phyloP scores from a whole-genome alignment of 306 rosid genomes.

The Dalbergia cultrata region DNA sequence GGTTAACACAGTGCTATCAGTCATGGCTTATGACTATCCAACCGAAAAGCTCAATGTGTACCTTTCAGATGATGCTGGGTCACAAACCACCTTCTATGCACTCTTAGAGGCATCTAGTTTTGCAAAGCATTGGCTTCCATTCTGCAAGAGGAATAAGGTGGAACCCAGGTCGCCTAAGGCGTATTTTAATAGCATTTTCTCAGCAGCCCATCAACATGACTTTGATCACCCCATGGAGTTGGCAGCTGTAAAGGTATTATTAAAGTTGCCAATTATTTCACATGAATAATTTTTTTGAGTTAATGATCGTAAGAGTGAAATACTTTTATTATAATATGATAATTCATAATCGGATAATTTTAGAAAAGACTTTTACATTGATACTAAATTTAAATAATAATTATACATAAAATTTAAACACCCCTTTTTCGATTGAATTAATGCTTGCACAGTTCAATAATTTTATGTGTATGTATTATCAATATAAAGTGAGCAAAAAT shows the following conservation, averaged over 20 bases:
- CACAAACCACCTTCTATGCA: slow-evolving; percentile 73
- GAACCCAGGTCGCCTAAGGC: slow-evolving; percentile 86
- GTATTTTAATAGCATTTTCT: slow-evolving; percentile 49
- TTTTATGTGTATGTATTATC: too few relatives aligned
- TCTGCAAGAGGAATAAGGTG: slow-evolving; percentile 65
- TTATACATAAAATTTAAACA: too few relatives aligned
- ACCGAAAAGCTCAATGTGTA: slow-evolving; percentile 75
- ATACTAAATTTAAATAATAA: too few relatives aligned
- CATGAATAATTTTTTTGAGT: not conserved
- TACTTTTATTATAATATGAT: too few relatives aligned
- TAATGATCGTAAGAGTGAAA: too few relatives aligned
- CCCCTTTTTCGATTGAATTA: too few relatives aligned
- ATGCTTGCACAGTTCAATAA: too few relatives aligned
- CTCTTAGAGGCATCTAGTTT: slow-evolving; percentile 68
- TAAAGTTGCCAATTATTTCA: not conserved
- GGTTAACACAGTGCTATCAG: slow-evolving; percentile 77
- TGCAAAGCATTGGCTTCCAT: slow-evolving; percentile 90
- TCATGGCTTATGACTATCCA: slow-evolving; percentile 85
- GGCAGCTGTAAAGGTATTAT: slow-evolving; percentile 54
- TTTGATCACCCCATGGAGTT: slow-evolving; percentile 37
- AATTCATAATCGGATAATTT: too few relatives aligned
- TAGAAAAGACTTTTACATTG: too few relatives aligned
- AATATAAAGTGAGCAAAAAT: too few relatives aligned
- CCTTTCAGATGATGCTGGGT: slow-evolving; percentile 83
- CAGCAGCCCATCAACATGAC: not conserved